Evolutionary conservation across 2,329 filamentous ascomycete species (phyloP), one percentile per base, ranked within the genome.

Genomic region (Ceratocystis cubensis): DNA sequence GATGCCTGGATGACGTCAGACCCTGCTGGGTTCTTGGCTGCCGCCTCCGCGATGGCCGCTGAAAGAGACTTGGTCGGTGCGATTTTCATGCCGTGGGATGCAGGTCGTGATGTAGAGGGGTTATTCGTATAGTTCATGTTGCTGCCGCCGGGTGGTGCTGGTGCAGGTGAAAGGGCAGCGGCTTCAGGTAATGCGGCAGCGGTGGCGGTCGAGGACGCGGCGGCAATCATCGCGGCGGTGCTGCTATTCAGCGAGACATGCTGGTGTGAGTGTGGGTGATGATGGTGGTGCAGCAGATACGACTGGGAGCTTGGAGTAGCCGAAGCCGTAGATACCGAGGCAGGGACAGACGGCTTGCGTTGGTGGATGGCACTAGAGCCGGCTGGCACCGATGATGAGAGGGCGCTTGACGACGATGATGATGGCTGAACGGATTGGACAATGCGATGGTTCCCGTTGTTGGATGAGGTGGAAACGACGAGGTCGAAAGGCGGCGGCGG

Each of bases 1-100:
- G 82, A 75, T 20, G 71, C 69, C 41, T 50, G 62, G 15, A 69
- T 67, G 2, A 69, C 64, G 22, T 37, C 61, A 28, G 64, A 56
- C 28, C 30, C 48, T 30, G 48, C 46, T 17, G 50, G 33, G 61
- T 63, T 57, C 30, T 65, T 62, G 25, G 68, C 59, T 1, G 68
- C 64, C 3, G 69, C 57, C 33, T 65, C 61, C 22, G 64, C 56
- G 22, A 68, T 67, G 10, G 64, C 67, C 8, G 64, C 65, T n/a
- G 64, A 64, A 5, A 64, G 64, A 25, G 68, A 66, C 44, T 63
- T 66, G 22, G 45, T 68, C n/a, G 67, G 67, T 10, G 67, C 64
- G 8, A 68, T 68, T 44, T 64, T 66, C 48, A 64, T 66, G 25
- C 66, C 66, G 50, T 56, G 61, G 13, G 37, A 37, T 10, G 50